Evolutionary conservation across 768 basidiomycete species (phyloP).

Genomic region (Asterophora parasitica): DNA sequence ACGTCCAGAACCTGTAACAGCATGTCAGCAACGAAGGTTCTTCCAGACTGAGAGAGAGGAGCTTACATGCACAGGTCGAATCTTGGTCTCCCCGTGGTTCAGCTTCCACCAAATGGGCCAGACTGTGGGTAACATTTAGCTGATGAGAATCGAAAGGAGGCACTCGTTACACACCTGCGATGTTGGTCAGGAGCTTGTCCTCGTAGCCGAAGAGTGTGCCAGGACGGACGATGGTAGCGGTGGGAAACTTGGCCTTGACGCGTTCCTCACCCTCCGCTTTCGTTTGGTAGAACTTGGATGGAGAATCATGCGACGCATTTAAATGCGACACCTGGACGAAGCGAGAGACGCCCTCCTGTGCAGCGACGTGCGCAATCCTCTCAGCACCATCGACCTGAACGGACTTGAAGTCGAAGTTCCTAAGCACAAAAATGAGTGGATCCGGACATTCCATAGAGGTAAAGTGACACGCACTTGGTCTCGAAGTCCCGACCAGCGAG

Average conservation of each 20-base stretch:
- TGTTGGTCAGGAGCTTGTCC: conserved; percentile 89
- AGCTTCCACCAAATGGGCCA: conserved; percentile 94
- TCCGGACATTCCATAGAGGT: conserved; percentile 3
- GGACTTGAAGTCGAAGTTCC: conserved; percentile 82
- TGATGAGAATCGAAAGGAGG: conserved; percentile 10
- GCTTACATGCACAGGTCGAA: conserved; percentile 89
- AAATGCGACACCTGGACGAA: conserved; percentile 94
- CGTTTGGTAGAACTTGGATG: conserved; percentile 80
- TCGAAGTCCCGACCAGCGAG: conserved; percentile 91
- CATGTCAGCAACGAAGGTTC: conserved; percentile 10
- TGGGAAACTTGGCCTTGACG: conserved; percentile 78
- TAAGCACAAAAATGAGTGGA: conserved; percentile 26
- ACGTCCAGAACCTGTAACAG: conserved; percentile 79
- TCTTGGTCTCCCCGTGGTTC: conserved; percentile 81
- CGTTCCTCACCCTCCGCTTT: conserved; percentile 89
- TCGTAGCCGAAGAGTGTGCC: conserved; percentile 88
- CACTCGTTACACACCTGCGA: conserved; percentile 62
- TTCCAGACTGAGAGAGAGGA: conserved; percentile 8
- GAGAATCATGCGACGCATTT: conserved; percentile 76
- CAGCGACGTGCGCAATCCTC: conserved; percentile 79
- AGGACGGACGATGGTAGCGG: conserved; percentile 86
- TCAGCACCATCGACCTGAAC: conserved; percentile 83
- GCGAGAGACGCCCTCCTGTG: conserved; percentile 71
- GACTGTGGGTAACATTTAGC: conserved; percentile 37
- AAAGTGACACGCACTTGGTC: conserved; percentile 72